phyloP scores from a whole-genome alignment of 805 yeast species.

The Suhomyces sp. region DNA sequence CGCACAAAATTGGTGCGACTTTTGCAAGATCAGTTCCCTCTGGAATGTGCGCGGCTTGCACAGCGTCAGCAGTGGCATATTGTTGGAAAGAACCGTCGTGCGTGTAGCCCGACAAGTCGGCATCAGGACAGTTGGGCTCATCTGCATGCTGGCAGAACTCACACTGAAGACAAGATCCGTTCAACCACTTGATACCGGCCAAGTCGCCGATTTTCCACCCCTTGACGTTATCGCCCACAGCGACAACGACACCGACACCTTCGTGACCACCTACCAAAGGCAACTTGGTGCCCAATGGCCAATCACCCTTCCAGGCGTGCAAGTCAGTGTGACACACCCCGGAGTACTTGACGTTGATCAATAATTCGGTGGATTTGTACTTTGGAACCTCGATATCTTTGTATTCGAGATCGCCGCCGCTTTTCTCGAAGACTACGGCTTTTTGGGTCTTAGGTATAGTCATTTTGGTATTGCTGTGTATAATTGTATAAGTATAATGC shows the following conservation, averaged over 20 bases:
- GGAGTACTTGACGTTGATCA: conserved; percentile 44
- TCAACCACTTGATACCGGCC: conserved; percentile 48
- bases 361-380: conserved; percentile 40
- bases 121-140: conserved; percentile 58
- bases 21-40: conserved; percentile 51
- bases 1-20: conserved; percentile 64
- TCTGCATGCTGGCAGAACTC: conserved; percentile 40
- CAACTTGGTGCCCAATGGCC: conserved; percentile 44
- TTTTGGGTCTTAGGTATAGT: conserved; percentile 41
- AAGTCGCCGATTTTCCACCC: conserved; percentile 44
- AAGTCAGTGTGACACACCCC: conserved; percentile 49
- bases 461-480: neutral
- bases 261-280: conserved; percentile 49
- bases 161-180: conserved; percentile 43
- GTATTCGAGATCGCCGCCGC: conserved; percentile 41
- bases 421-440: conserved; percentile 41
- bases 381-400: conserved; percentile 29
- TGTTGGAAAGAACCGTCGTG: conserved; percentile 71
- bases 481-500: neutral
- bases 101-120: conserved; percentile 72
- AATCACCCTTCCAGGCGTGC: conserved; percentile 49
- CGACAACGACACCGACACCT: conserved; percentile 49
- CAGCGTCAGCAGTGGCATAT: conserved; percentile 63
- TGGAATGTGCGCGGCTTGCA: conserved; percentile 61
- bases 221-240: conserved; percentile 38